Base-by-base conservation (phyloP, 2,329 filamentous ascomycete genomes). In the Aspergillus sp. region DNA sequence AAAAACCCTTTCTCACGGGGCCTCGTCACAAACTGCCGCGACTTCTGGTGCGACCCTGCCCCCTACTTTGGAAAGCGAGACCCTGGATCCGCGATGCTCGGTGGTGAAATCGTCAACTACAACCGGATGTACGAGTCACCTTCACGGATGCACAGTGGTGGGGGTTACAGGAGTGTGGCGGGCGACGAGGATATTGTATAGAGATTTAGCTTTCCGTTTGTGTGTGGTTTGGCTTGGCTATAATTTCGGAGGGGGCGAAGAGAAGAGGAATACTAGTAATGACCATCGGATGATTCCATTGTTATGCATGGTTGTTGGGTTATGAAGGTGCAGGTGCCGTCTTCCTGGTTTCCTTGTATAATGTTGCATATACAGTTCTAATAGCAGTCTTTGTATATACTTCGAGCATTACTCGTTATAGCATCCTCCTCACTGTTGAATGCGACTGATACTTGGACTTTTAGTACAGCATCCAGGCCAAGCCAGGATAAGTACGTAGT, bases 11-110 rank as follows among this genome's bases (percentile, higher is more conserved):
- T 94, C 76, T 94, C 89, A 61, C 84, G 88, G 34, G 95, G 95
- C 7, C 83, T 92, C 45, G 69, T 96, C n/a, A 86, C 89, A 62
- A 99, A 99, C 74, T 99, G 95, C 78, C 90, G 87, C 67, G 96
- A 99, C 77, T 99, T 99, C 76, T 98, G 93, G 92, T 94, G 91
- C 71, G 95, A 98, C 74, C 88, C 91, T 1, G 89, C 91, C 2
- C 91, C 94, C 0, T 76, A 96, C 19, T 94, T 97, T 74, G 88
- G 90, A 11, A 87, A 84, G 69, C 85, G 90, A 61, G 87, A 91
- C 70, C 89, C 86, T 54, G 93, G 93, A 13, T 83, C 84, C 48
- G 93, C 91, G 0, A 80, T 93, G 74, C 79, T 99, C 7, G 91
- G 88, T 15, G 94, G 95, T 2, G 85, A 91, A 70, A 81, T 84